phyloP scores from a whole-genome alignment of 108 stramenopile species.

The Nannochloropsis granulata region DNA sequence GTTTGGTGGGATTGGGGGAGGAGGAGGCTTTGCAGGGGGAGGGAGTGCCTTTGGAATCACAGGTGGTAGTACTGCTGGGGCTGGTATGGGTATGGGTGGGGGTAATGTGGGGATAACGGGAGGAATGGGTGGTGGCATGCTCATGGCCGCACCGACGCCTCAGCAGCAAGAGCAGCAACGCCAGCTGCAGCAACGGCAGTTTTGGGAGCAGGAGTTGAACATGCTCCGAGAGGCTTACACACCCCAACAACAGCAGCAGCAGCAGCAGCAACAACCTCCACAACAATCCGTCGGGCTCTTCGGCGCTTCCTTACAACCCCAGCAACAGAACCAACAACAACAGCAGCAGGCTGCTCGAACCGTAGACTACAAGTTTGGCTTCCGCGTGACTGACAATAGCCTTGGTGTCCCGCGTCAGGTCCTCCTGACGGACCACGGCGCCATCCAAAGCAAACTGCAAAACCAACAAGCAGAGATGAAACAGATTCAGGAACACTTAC shows the following conservation, averaged over 20 bases:
- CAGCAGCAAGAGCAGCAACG: background rate
- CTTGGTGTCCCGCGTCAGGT: background rate
- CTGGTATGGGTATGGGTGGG: background rate
- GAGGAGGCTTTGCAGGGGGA: background rate
- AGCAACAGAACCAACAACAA: background rate
- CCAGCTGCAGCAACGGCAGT: background rate
- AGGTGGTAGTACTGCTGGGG: background rate
- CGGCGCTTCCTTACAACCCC: background rate
- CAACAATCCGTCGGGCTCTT: background rate
- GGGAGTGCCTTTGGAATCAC: background rate
- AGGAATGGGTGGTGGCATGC: background rate
- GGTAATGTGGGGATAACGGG: background rate
- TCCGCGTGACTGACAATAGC: background rate
- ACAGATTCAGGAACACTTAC: background rate
- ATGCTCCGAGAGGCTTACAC: background rate
- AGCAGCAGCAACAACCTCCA: background rate
- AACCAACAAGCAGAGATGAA: background rate
- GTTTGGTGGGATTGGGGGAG: background rate
- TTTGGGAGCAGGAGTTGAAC: background rate
- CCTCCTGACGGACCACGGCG: background rate
- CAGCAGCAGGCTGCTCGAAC: background rate
- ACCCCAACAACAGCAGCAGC: background rate
- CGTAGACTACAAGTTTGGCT: background rate
- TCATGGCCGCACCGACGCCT: background rate
- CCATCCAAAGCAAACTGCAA: background rate